Percentiles rank a stretch among this genome's conserved stretches.
Conservation (phyloP, 2,329 filamentous ascomycete genomes). For the Phialophora macrospora region DNA sequence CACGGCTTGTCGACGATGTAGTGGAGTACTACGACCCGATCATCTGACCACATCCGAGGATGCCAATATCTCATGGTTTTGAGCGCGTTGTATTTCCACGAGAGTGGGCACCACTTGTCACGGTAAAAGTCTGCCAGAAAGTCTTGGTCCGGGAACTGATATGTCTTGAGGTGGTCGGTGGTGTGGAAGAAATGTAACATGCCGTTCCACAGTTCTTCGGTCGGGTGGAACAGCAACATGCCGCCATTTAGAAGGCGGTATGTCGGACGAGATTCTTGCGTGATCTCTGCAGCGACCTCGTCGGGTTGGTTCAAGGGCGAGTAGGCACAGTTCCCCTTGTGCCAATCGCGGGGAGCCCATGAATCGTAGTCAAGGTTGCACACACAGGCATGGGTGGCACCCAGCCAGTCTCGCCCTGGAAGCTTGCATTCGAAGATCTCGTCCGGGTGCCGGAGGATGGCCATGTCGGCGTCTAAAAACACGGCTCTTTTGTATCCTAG, state of each 20-base stretch:
- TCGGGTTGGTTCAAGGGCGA: conserved; percentile 34
- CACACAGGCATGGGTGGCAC: conserved; percentile 15
- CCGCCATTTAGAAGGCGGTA: conserved; percentile 57
- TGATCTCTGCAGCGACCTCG: conserved; percentile 39
- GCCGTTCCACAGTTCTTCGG: conserved; percentile 45
- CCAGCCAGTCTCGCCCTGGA: conserved; percentile 48
- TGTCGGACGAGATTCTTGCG: conserved; percentile 42
- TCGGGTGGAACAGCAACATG: conserved; percentile 54
- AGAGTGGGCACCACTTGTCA: conserved; percentile 51
- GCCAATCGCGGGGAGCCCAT: conserved; percentile 59
- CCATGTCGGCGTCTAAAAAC: conserved; percentile 61
- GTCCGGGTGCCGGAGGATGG: conserved; percentile 52
- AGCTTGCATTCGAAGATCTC: conserved; percentile 52
- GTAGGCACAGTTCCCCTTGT: conserved; percentile 55
- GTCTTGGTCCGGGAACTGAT: conserved; percentile 61
- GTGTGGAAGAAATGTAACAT: conserved; percentile 50
- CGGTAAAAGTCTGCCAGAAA: conserved; percentile 58
- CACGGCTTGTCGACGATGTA: conserved; percentile 64
- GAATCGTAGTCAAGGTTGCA: conserved; percentile 48
- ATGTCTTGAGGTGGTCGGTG: conserved; percentile 47
- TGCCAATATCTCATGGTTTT: conserved; percentile 63
- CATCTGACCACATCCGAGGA: conserved; percentile 56
- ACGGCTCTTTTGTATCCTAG: conserved; percentile 50
- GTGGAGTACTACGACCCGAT: conserved; percentile 55
- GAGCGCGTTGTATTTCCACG: conserved; percentile 59